Base-by-base conservation (phyloP, 2,329 filamentous ascomycete species). In the Fusarium ramigenum region DNA sequence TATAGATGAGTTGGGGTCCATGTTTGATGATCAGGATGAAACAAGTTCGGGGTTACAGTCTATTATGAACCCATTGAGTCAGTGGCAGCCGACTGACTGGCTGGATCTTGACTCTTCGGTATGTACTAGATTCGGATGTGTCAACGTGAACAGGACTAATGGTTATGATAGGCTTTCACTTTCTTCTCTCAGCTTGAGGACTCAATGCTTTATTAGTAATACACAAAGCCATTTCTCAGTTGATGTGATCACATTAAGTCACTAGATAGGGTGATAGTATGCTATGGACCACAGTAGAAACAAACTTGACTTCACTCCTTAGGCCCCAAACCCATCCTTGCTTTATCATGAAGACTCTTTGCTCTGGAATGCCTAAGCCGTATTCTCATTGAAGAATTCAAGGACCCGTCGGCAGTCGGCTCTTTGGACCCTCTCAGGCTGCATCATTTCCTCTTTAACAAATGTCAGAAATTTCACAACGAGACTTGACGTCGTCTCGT, bases 1-100 rank as follows among this genome's bases (percentile, higher is more conserved):
- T 28, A 47, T 68, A 21, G 66, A 70, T 5, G 66, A 65, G 5
- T 19, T 66, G 28, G 53, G 37, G 0, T 54, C 42, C 4, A 66
- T 59, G 36, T 70, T 65, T 43, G 59, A 66, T 0, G 63, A 54
- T 7, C 56, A 66, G 4, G 66, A 56, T 23, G 62, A 43, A 10
- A 40, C 53, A 2, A 61, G 39, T 16, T 54, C 60, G 2, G 46
- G 63, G 1, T 18, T 68, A 4, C 50, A 62, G 18, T 68, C 60
- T 14, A 53, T 59, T 1, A 47, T 69, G n/a, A 65, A 65, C 21
- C 54, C 52, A 30, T 16, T 53, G 5, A 61, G 67, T 23, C 56
- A 71, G 28, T 71, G 69, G 63, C 67, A 67, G 12, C 63, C 67
- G 2, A 65, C 63, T 19, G 69, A 72, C 40, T 72, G 69, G 69